Base-by-base conservation (phyloP, 495 filamentous ascomycete species). In the Aspergillus bertholletiae region DNA sequence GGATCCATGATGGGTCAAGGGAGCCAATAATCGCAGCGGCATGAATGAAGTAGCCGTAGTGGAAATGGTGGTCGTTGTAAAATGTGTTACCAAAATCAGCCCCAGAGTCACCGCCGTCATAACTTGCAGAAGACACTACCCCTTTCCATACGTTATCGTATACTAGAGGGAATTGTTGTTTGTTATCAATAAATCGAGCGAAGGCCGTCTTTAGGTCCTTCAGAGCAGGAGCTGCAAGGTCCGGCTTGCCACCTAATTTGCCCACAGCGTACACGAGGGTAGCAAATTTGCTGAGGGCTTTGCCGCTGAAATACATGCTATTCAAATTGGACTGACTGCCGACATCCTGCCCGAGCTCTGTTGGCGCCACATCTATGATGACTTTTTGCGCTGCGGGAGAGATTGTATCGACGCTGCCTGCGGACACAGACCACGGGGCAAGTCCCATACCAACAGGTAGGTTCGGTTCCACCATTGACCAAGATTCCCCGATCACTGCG, bases 21-120 rank as follows among this genome's bases (percentile, higher is more conserved):
- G 86, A 76, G 8, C 83, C 92, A 47, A 97, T 91, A 43, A 94
- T 81, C 8, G 94, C 88, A 8, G 91, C 94, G 1, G 91, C 80
- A 54, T 89, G 90, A 66, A 98, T 86, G 71, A 95, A 96, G 68
- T 98, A 97, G 53, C 75, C 78, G 57, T 82, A 88, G 64, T 96
- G 95, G 73, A 98, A 98, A 68, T 98, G 95, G 63, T 97, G 95
- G 63, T 98, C 94, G 63, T 96, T 96, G 77, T 96, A 96, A 56
- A 83, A 84, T 1, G 85, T 84, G 62, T 92, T 92, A 48, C 90
- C 90, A 64, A 92, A 94, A 62, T 95, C 90, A 37, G 70, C 79
- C 37, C 86, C 84, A 6, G 78, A 58, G 60, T 96, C 83, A 9
- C 87, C 83, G 6, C 87, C 90, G n/a, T 69, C 65, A 66, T 96